Base-by-base conservation (phyloP, 495 filamentous ascomycete species). In the Penicillium verhagenii region DNA sequence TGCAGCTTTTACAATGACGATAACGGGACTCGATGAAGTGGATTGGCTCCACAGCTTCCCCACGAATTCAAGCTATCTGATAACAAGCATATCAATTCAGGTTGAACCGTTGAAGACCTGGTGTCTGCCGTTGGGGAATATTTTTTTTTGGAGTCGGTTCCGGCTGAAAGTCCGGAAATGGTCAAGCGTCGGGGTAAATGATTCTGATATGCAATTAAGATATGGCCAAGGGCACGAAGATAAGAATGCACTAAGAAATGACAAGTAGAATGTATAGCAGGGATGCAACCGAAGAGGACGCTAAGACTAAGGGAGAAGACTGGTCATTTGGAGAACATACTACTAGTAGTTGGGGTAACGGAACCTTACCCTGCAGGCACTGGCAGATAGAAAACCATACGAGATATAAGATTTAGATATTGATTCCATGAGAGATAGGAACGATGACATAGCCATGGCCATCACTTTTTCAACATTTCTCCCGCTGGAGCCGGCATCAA, bases 401-500 rank as follows among this genome's bases (percentile, higher is more conserved):
- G 14, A n/a, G 33, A n/a, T 35, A 0, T 3, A 35, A 35, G 33
- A 35, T 35, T 33, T 14, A 13, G 9, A 33, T 13, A 33, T 33
- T 35, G 14, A 35, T 35, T 35, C 33, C 14, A 16, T 31, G n/a
- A 35, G 33, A 35, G 16, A 35, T 35, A 4, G 14, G 11, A 35
- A 35, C 13, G 4, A 35, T 35, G 33, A 35, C 14, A 35, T 1
- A 35, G 8, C n/a, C 31, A 40, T 40, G 20, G 11, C 21, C 23
- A 13, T 43, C 11, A 43, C 8, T 24, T 23, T 4, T 45, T 45
- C 23, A 45, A 7, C 14, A 45, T 45, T 13, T 21, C 20, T 0
- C 42, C 42, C 6, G 50, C 53, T 21, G 60, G 58, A 6, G 63
- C 58, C 1, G 66, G 63, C 66, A 69, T 66, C 25, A 66, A 25